Percentiles rank a stretch among this genome's conserved stretches.
Evolutionary conservation across 1,284 basidiomycete species (phyloP).

Genomic region (Cryptococcus sp.): DNA sequence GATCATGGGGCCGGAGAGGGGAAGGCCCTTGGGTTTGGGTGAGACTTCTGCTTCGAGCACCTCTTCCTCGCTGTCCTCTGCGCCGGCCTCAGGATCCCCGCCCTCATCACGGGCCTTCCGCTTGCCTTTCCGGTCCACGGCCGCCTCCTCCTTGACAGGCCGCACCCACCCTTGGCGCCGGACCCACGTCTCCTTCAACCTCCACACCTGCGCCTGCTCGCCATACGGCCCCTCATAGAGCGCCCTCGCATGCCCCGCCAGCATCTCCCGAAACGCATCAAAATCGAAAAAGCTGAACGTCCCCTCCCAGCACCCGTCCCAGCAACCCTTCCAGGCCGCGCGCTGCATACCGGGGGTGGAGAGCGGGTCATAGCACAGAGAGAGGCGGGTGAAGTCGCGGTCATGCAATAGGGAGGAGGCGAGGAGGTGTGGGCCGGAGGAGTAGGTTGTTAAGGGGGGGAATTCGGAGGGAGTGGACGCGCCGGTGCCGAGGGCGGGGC

Average conservation of each 20-base stretch:
- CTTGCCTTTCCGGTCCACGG: conserved; percentile 1
- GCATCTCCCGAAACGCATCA: conserved; percentile 53
- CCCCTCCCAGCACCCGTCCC: conserved; percentile 57
- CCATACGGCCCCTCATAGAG: conserved; percentile 55
- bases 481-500: background rate
- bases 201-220: conserved; percentile 58
- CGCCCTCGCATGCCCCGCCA: conserved; percentile 43
- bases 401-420: conserved; percentile 22
- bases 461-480: conserved; percentile 4
- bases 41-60: background rate
- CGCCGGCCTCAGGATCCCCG: conserved; percentile 4
- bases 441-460: conserved; percentile 4
- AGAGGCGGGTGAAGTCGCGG: conserved; percentile 44
- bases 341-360: conserved; percentile 47
- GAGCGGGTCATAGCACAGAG: conserved; percentile 49
- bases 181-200: conserved; percentile 53
- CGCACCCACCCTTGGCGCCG: conserved; percentile 22
- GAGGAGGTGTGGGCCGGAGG: conserved; percentile 11
- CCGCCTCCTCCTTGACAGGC: conserved; percentile 1
- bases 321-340: conserved; percentile 48
- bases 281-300: conserved; percentile 55
- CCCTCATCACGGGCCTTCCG: conserved; percentile 8
- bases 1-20: conserved; percentile 37
- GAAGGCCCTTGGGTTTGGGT: conserved; percentile 16
- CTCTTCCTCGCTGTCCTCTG: conserved; percentile 1